Evolutionary conservation across 164 flowering plant species (phyloP).

Genomic region (Annona cherimola): DNA sequence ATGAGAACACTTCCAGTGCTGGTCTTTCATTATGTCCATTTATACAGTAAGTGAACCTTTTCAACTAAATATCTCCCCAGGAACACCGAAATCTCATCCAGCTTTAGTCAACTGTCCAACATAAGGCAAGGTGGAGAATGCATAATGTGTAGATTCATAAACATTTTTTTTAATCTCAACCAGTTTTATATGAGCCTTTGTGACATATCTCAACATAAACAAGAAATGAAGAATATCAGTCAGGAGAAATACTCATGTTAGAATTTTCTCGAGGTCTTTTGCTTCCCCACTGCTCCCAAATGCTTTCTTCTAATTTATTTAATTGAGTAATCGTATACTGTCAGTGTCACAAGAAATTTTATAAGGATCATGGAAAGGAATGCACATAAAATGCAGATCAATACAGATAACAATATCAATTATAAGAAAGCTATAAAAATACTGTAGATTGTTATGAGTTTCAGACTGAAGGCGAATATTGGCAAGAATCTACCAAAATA

Average conservation of each 20-base stretch:
- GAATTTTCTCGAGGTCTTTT: conserved; percentile 49
- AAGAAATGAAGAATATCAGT: not conserved
- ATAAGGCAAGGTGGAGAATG: no score
- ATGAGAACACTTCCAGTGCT: not conserved
- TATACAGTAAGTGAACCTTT: not conserved
- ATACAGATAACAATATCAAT: conserved; percentile 1
- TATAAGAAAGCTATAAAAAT: not conserved
- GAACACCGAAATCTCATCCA: no score
- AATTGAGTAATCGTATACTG: conserved; percentile 94
- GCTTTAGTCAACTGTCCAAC: no score
- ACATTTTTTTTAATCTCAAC: not conserved
- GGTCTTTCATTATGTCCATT: not conserved
- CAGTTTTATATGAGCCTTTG: not conserved
- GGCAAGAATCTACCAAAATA: not conserved
- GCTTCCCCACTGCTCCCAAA: conserved; percentile 71
- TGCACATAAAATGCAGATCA: not conserved
- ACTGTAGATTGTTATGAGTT: not conserved
- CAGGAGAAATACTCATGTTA: conserved; percentile 36
- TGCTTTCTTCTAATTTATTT: conserved; percentile 87
- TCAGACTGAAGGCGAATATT: no score
- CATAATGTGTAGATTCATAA: no score
- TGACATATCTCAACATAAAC: not conserved
- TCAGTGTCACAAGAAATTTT: conserved; percentile 6
- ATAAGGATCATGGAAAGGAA: conserved; percentile 10
- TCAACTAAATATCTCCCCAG: not conserved